phyloP scores from a whole-genome alignment of 1,284 basidiomycete genomes.

The Apiotrichum siamense region DNA sequence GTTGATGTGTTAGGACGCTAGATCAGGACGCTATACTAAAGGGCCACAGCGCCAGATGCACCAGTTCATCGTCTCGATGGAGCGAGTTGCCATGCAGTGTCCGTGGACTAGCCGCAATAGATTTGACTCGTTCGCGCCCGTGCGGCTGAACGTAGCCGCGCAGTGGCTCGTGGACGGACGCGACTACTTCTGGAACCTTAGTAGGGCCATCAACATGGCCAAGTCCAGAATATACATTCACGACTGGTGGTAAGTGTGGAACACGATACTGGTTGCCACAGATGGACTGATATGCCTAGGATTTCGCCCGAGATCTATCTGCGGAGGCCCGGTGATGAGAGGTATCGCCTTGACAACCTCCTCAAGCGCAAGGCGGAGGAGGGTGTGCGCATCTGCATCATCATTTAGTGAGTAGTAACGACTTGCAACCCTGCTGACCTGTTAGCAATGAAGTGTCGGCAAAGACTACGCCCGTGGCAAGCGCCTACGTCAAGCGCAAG shows the following conservation, averaged over 20 bases:
- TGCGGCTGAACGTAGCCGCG: conserved; percentile 84
- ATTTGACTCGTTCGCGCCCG: conserved; percentile 91
- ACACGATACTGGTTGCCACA: not conserved
- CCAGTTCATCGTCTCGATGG: conserved; percentile 91
- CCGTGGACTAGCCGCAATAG: conserved; percentile 77
- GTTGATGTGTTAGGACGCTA: conserved; percentile 17
- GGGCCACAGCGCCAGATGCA: conserved; percentile 91
- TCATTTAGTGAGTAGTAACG: conserved; percentile 58
- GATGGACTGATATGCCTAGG: no score
- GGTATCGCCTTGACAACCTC: conserved; percentile 81
- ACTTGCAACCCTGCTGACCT: conserved; percentile 55
- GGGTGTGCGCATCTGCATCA: conserved; percentile 94
- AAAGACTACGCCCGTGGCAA: conserved; percentile 86
- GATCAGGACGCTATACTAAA: no score
- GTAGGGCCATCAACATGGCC: conserved; percentile 83
- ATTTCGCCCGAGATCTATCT: conserved; percentile 65
- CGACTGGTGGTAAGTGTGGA: conserved; percentile 69
- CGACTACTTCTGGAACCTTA: conserved; percentile 97
- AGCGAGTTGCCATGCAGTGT: conserved; percentile 70
- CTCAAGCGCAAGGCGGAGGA: conserved; percentile 89
- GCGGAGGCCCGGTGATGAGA: conserved; percentile 73
- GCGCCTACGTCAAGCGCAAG: conserved; percentile 86
- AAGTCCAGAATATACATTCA: conserved; percentile 87
- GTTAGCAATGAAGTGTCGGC: conserved; percentile 87
- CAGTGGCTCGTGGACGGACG: conserved; percentile 99